phyloP scores from a whole-genome alignment of 169 alveolate species.

The Babesia sp. region DNA sequence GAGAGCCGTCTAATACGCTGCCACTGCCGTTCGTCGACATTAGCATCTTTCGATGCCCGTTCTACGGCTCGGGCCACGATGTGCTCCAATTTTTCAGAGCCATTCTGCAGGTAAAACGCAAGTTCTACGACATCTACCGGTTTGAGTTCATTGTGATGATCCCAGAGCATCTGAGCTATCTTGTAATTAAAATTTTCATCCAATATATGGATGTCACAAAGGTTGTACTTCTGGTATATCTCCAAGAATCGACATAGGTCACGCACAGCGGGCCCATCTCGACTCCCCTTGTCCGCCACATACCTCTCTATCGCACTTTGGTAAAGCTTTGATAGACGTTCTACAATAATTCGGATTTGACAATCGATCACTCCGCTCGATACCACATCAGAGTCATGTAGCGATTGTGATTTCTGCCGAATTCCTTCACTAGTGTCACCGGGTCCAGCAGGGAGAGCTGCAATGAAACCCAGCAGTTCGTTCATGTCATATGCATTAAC shows the following conservation, averaged over 20 bases:
- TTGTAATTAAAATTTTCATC: neutral
- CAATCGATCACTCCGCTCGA: neutral
- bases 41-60: neutral
- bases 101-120: neutral
- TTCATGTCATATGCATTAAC: neutral
- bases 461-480: neutral
- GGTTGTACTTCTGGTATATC: neutral
- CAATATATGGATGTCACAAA: neutral
- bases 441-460: neutral
- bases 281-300: neutral
- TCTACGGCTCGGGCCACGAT: neutral
- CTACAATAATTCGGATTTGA: neutral
- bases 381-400: neutral
- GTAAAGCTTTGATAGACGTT: constrained; percentile 2
- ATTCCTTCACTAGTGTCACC: neutral
- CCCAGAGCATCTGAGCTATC: neutral
- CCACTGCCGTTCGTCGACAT: constrained; percentile 3
- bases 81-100: neutral
- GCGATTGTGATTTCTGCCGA: neutral
- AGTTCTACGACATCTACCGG: constrained; percentile 15
- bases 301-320: neutral
- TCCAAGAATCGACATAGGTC: constrained; percentile 21
- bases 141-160: neutral
- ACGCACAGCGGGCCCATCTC: neutral
- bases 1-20: constrained; percentile 4